Percentiles rank a stretch among this genome's conserved stretches.
Conservation (phyloP, 306 rosid genomes). For the Arachis stenosperma region DNA sequence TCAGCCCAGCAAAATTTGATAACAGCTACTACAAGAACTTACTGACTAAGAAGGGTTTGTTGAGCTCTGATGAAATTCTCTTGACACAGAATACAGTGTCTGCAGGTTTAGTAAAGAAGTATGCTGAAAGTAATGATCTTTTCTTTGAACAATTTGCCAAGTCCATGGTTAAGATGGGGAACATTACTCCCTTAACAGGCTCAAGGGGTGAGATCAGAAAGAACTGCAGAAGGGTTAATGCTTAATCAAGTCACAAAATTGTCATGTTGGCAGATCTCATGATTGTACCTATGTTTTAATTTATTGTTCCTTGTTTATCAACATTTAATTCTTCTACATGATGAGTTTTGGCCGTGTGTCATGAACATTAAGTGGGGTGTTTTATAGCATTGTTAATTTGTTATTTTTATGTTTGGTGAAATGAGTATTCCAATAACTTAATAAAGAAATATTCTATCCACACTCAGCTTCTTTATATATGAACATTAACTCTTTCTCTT, state of each 20-base stretch:
- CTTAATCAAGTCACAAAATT: conserved; percentile 5
- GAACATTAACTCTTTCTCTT: too few species aligned
- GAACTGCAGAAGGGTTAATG: conserved; percentile 75
- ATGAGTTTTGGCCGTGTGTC: neutral
- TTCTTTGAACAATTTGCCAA: conserved; percentile 83
- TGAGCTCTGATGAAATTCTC: conserved; percentile 83
- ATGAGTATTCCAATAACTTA: conserved; percentile 5
- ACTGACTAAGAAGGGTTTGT: conserved; percentile 67
- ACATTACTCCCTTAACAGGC: conserved; percentile 80
- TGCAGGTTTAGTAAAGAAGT: conserved; percentile 62
- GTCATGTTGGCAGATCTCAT: conserved; percentile 7
- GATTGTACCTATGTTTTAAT: neutral
- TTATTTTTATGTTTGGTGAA: conserved; percentile 31
- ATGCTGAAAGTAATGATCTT: conserved; percentile 55
- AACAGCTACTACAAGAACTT: conserved; percentile 77
- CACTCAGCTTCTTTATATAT: too few species aligned
- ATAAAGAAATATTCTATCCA: neutral
- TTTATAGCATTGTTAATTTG: conserved; percentile 17
- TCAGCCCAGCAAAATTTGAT: conserved; percentile 81
- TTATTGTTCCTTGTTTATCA: conserved; percentile 27
- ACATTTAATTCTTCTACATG: neutral
- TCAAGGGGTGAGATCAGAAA: conserved; percentile 86
- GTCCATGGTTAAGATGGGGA: conserved; percentile 97
- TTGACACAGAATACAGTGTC: conserved; percentile 61
- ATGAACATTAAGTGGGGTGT: neutral